These are phyloP conservation scores for Diphasiastrum complanatum DNA, from an alignment of 83 land plant species.

Conservation along the genomic window DNA sequence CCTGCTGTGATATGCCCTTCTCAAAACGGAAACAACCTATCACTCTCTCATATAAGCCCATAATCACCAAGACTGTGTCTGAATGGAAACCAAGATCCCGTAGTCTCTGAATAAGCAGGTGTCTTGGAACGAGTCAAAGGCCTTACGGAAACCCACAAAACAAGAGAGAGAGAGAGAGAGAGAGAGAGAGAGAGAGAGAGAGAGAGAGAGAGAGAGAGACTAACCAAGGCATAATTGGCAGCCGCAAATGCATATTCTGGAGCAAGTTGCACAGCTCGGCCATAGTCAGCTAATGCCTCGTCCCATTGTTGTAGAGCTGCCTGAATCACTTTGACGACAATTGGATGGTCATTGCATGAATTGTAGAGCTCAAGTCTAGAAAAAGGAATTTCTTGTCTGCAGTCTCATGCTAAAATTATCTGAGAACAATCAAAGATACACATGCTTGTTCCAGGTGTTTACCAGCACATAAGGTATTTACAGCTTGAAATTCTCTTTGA, in stretches of 20 bases:
- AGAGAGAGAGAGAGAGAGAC: constrained; percentile 2
- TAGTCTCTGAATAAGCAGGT: no score
- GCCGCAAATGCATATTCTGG: constrained; percentile 43
- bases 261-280: constrained; percentile 32
- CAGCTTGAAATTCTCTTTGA: no score
- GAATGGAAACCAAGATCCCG: no score
- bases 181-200: not conserved
- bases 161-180: not conserved
- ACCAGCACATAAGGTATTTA: no score
- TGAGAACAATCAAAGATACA: no score
- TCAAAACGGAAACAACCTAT: no score
- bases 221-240: constrained; percentile 41
- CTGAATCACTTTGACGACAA: no score
- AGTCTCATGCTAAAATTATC: not conserved
- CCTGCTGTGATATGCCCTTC: no score
- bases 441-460: no score
- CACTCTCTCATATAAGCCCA: no score
- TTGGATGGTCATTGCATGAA: not conserved
- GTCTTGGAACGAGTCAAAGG: no score
- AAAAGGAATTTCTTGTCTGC: not conserved
- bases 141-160: not conserved
- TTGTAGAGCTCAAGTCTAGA: not conserved
- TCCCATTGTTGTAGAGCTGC: constrained; percentile 33
- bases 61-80: no score
- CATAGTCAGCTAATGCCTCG: constrained; percentile 28